Evolutionary conservation across 176 grass and related monocot species (phyloP).

Genomic region (Zizania latifolia): DNA sequence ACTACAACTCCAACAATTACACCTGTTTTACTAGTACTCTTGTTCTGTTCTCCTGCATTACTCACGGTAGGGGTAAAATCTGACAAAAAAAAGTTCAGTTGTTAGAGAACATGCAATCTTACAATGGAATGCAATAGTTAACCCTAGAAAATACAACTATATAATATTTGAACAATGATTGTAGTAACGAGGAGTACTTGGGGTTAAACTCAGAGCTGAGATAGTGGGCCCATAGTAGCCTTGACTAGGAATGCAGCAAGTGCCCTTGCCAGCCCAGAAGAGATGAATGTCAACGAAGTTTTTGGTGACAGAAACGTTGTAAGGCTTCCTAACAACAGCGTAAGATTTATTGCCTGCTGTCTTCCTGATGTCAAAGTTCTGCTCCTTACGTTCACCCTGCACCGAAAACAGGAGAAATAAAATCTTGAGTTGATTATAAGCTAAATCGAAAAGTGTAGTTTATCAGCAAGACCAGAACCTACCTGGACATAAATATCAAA

Average conservation of each 20-base stretch:
- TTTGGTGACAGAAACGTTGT: conserved; percentile 45
- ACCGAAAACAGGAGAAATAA: neutral
- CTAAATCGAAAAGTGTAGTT: neutral
- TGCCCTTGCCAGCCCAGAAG: conserved; percentile 94
- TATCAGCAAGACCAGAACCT: neutral
- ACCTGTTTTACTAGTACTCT: conserved; percentile 36
- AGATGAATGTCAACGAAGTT: conserved; percentile 94
- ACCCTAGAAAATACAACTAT: neutral
- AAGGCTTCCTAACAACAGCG: conserved; percentile 49
- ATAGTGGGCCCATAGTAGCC: conserved; percentile 74
- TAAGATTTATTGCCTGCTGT: conserved; percentile 46
- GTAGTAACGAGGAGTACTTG: conserved; percentile 31
- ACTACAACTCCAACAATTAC: no score
- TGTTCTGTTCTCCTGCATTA: conserved; percentile 17
- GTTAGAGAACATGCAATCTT: conserved; percentile 11
- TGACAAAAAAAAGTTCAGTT: conserved; percentile 28
- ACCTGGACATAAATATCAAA: conserved; percentile 96
- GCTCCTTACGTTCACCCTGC: conserved; percentile 53
- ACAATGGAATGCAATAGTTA: neutral
- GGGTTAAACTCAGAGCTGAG: conserved; percentile 77
- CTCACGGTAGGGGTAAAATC: conserved; percentile 61
- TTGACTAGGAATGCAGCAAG: conserved; percentile 65
- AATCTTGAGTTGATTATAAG: neutral
- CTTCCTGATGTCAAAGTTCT: conserved; percentile 85
- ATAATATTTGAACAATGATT: neutral